These are phyloP conservation scores for Nannochloris sp. DNA, from an alignment of 139 green algal genomes.

Conservation along the genomic window DNA sequence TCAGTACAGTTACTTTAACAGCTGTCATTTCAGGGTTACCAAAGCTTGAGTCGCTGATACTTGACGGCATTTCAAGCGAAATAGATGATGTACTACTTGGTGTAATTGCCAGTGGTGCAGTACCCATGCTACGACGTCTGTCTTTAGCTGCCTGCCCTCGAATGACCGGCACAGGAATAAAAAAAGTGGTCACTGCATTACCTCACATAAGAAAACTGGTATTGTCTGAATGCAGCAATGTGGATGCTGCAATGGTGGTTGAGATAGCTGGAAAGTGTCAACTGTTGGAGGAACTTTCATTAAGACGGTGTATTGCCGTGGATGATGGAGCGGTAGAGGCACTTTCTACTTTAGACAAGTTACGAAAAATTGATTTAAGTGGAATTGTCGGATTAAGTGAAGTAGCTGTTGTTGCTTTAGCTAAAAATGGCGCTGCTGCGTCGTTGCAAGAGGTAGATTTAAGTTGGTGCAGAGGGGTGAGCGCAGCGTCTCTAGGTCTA, in stretches of 20 bases:
- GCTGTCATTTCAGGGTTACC: conserved; percentile 3
- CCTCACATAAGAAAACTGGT: not conserved
- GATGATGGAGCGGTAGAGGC: conserved; percentile 31
- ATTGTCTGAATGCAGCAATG: not conserved
- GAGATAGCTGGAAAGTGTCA: not conserved
- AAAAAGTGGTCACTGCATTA: not conserved
- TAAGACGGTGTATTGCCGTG: conserved; percentile 36
- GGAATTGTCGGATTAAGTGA: conserved; percentile 15
- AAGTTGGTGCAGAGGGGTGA: conserved; percentile 38
- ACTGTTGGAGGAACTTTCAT: conserved; percentile 24
- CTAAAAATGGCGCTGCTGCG: too few species aligned
- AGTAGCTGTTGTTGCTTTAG: not conserved
- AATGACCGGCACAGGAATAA: not conserved
- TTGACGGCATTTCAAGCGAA: conserved; percentile 31
- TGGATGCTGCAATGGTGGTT: not conserved
- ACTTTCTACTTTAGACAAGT: conserved; percentile 13
- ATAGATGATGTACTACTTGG: conserved; percentile 27
- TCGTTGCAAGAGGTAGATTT: conserved; percentile 39
- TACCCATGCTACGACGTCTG: conserved; percentile 11
- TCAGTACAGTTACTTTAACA: conserved; percentile 25
- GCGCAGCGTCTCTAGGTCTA: conserved; percentile 26
- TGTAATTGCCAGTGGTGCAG: conserved; percentile 23
- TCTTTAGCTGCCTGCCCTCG: conserved; percentile 1
- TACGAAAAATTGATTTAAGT: conserved; percentile 29
- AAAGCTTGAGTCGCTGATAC: conserved; percentile 28